phyloP scores from a whole-genome alignment of 78 protist species.

The Neovahlkampfia damariscottae region DNA sequence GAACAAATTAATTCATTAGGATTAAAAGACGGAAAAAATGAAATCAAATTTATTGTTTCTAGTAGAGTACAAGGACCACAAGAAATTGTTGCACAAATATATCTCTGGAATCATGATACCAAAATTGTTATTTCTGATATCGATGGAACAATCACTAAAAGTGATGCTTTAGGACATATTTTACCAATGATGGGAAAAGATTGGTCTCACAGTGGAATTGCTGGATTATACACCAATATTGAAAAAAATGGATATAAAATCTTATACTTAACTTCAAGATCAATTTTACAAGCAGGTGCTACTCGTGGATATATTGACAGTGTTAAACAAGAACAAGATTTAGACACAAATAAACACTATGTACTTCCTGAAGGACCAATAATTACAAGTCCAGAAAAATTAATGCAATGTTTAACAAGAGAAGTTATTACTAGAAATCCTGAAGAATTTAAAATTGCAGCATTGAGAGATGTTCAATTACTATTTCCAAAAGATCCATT shows the following conservation, averaged over 20 bases:
- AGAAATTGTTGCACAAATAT: slow-evolving; percentile 34
- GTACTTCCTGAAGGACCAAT: slow-evolving; percentile 90
- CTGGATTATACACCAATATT: slow-evolving; percentile 57
- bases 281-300: slow-evolving; percentile 36
- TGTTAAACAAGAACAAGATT: slow-evolving; percentile 6
- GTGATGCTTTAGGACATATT: slow-evolving; percentile 86
- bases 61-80: slow-evolving; percentile 50
- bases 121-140: slow-evolving; percentile 81
- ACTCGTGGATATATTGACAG: slow-evolving; percentile 22
- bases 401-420: slow-evolving; percentile 57
- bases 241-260: slow-evolving; percentile 73
- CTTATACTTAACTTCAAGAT: slow-evolving; percentile 75
- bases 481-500: slow-evolving; percentile 77
- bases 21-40: slow-evolving; percentile 62
- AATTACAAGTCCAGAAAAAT: slow-evolving; percentile 78
- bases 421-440: slow-evolving; percentile 70
- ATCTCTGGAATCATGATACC: slow-evolving; percentile 39
- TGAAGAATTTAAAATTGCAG: slow-evolving; percentile 85
- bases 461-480: slow-evolving; percentile 48
- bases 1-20: slow-evolving; percentile 37
- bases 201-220: slow-evolving; percentile 90
- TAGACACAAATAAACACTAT: no score
- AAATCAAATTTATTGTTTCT: slow-evolving; percentile 52
- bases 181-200: slow-evolving; percentile 73
- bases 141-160: slow-evolving; percentile 91